A percentile compares a stretch with the other conserved stretches of the same genome.
These are phyloP conservation scores for Lophiotrema nucula DNA, from an alignment of 495 filamentous ascomycete genomes.

Conservation along the genomic window DNA sequence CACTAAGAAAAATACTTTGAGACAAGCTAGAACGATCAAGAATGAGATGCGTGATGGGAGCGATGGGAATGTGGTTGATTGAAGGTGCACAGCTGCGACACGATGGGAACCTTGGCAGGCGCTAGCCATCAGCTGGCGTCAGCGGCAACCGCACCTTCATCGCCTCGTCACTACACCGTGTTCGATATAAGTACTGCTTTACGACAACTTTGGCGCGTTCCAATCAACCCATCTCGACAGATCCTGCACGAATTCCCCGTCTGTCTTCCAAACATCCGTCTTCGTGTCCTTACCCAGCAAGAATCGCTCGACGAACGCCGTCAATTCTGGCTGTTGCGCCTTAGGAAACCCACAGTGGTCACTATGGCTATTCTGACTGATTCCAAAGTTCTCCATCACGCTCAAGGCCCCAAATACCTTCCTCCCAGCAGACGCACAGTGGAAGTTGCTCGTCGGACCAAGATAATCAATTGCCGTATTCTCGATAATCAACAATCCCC, in stretches of 20 bases:
- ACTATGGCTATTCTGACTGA: neutral
- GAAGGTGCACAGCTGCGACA: too few species aligned
- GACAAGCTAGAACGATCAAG: too few species aligned
- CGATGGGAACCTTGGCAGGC: too few species aligned
- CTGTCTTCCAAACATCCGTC: conserved; percentile 12
- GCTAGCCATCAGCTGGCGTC: too few species aligned
- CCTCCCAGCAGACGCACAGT: neutral
- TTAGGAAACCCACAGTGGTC: conserved; percentile 10
- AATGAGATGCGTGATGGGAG: too few species aligned
- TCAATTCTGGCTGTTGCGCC: conserved; percentile 2
- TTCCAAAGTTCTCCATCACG: neutral
- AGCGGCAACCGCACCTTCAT: too few species aligned
- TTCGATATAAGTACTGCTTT: too few species aligned
- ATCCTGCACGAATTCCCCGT: neutral
- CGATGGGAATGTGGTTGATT: too few species aligned
- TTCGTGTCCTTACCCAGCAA: conserved; percentile 1
- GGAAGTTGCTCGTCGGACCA: neutral
- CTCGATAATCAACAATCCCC: conserved; percentile 26
- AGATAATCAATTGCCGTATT: conserved; percentile 18
- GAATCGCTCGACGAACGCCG: conserved; percentile 7
- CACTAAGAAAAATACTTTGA: too few species aligned
- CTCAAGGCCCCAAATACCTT: conserved; percentile 3
- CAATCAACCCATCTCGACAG: neutral
- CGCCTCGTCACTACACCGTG: too few species aligned
- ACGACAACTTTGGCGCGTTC: neutral